A percentile compares a stretch with the other conserved stretches of the same genome.
phyloP scores from a whole-genome alignment of 106 monocot species.

The Platanthera zijinensis region DNA sequence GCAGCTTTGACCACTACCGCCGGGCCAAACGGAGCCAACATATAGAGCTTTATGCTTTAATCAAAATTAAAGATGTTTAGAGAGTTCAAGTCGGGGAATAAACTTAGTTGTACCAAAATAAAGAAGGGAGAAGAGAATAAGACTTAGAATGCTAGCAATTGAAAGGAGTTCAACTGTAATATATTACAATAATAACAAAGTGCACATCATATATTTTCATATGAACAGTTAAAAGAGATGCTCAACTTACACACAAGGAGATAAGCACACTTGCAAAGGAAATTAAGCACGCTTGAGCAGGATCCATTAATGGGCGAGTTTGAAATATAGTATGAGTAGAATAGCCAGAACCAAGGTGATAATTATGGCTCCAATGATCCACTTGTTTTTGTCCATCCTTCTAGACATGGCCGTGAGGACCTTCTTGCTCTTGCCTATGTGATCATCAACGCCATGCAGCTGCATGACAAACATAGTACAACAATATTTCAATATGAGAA shows the following conservation, averaged over 20 bases:
- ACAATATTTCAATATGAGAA: neutral
- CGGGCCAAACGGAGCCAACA: too few species aligned
- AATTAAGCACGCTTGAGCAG: neutral
- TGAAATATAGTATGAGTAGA: slow-evolving; percentile 63
- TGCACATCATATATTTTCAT: too few species aligned
- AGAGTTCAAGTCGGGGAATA: too few species aligned
- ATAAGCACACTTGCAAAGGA: neutral
- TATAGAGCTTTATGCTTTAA: too few species aligned
- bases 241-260: neutral
- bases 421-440: slow-evolving; percentile 76
- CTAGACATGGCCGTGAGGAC: slow-evolving; percentile 70
- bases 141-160: too few species aligned
- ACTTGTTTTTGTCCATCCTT: slow-evolving; percentile 87
- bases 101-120: too few species aligned
- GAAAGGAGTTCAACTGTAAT: too few species aligned
- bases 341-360: slow-evolving; percentile 53
- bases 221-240: too few species aligned
- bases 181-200: too few species aligned
- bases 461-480: slow-evolving; percentile 16
- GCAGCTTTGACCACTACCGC: too few species aligned
- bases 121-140: too few species aligned
- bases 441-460: slow-evolving; percentile 89
- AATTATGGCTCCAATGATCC: slow-evolving; percentile 68
- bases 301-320: slow-evolving; percentile 39
- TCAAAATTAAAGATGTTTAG: too few species aligned